Evolutionary conservation across 2,329 filamentous ascomycete genomes (phyloP).

Genomic region (Aspergillus pseudoglaucus): DNA sequence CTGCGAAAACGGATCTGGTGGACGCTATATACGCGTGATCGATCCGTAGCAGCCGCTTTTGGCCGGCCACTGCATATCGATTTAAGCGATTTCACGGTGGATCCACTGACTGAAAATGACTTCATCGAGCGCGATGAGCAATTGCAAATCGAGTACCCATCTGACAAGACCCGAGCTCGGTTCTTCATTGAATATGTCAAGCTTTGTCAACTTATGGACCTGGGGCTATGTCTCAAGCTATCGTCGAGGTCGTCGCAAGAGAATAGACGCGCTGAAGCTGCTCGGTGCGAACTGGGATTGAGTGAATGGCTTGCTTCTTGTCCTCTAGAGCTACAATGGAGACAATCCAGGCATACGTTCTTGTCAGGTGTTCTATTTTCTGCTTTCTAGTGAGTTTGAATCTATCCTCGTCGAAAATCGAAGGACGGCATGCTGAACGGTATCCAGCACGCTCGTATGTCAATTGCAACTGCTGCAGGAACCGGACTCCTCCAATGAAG

Average conservation of each 20-base stretch:
- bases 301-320: slow-evolving; percentile 9
- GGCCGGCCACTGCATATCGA: slow-evolving; percentile 11
- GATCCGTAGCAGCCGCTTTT: slow-evolving; percentile 11
- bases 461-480: slow-evolving; percentile 7
- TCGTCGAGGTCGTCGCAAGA: slow-evolving; percentile 5
- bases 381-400: slow-evolving; percentile 6
- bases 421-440: background rate
- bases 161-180: background rate
- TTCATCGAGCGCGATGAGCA: slow-evolving; percentile 6
- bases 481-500: slow-evolving; percentile 1
- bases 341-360: slow-evolving; percentile 5
- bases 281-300: slow-evolving; percentile 9
- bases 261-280: slow-evolving; percentile 3
- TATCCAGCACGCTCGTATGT: slow-evolving; percentile 8
- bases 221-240: slow-evolving; percentile 7
- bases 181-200: slow-evolving; percentile 11
- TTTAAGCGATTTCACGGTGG: slow-evolving; percentile 5
- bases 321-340: slow-evolving; percentile 7
- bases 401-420: background rate
- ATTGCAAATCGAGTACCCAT: background rate
- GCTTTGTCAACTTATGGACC: slow-evolving; percentile 12
- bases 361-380: slow-evolving; percentile 7
- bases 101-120: slow-evolving; percentile 4
- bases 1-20: slow-evolving; percentile 11
- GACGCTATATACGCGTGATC: slow-evolving; percentile 11